These are phyloP conservation scores for Syncephalis fuscata DNA, from an alignment of 371 early-diverging fungal species.

Conservation along the genomic window DNA sequence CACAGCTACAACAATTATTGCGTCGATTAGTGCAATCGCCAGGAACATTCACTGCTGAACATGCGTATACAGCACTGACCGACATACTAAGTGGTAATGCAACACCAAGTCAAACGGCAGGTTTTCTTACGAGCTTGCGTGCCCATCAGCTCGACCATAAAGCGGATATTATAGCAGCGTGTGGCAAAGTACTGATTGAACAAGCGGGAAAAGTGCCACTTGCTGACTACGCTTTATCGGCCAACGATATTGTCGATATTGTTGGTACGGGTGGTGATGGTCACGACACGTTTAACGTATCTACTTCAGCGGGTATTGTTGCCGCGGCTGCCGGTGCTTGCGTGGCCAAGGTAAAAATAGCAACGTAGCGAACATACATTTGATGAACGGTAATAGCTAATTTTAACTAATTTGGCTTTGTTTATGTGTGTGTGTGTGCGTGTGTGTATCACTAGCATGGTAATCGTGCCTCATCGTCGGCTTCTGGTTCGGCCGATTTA, in stretches of 20 bases:
- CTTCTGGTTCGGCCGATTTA: slow-evolving; percentile 87
- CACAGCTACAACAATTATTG: slow-evolving; percentile 16
- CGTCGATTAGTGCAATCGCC: slow-evolving; percentile 44
- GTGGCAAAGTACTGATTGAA: slow-evolving; percentile 41
- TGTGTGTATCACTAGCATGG: slow-evolving; percentile 49
- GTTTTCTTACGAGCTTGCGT: slow-evolving; percentile 62
- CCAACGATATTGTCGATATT: slow-evolving; percentile 59
- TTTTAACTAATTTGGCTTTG: no score
- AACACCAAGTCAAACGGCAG: slow-evolving; percentile 68
- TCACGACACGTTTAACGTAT: slow-evolving; percentile 90
- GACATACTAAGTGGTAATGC: slow-evolving; percentile 62
- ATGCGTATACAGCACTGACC: slow-evolving; percentile 41
- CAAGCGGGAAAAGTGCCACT: slow-evolving; percentile 37
- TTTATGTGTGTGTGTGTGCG: no score
- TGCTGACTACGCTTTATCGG: slow-evolving; percentile 14
- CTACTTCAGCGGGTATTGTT: slow-evolving; percentile 81
- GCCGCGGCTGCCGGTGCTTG: slow-evolving; percentile 85
- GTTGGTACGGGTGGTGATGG: slow-evolving; percentile 99
- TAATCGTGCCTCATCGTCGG: slow-evolving; percentile 84
- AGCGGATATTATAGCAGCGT: slow-evolving; percentile 64
- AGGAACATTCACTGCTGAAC: slow-evolving; percentile 37
- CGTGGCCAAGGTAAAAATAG: slow-evolving; percentile 70
- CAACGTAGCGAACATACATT: not conserved
- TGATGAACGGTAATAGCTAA: not conserved
- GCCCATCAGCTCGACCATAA: slow-evolving; percentile 50